Base-by-base conservation (phyloP, 352 stramenopile species). In the Phytophthora tubulina region DNA sequence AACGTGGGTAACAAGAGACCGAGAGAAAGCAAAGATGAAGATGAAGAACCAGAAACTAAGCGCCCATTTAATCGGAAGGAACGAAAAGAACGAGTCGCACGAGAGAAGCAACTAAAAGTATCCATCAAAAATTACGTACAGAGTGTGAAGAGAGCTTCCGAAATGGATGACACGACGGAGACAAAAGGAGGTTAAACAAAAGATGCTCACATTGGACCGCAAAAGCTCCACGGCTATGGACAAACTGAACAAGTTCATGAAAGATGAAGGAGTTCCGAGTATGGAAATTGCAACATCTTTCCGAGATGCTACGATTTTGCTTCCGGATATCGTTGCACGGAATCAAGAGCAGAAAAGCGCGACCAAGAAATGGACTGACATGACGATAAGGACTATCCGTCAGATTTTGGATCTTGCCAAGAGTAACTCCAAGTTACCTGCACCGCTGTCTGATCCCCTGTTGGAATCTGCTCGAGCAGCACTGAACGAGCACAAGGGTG, bases 391-490 rank as follows among this genome's bases (percentile, higher is more conserved):
- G 30, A 50, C 0, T 14, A 9, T 67, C 32, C 11, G n/a, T n/a
- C 51, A 36, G 10, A 50, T 67, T 30, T 10, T 44, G 15, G 36
- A 44, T 1, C 32, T 56, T 32, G 48, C 36, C 3, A 44, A 45
- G 3, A 36, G 9, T 4, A 53, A 41, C 15, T n/a, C 33, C 31
- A 30, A 57, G 9, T 33, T 58, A 2, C 59, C 48, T 31, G 5
- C 36, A 52, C 35, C 48, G 33, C 38, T 67, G 15, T 59, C 46
- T 8, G 46, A 59, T 38, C 48, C 48, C 33, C 48, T 52, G 14
- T 67, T 67, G 31, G 3, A 59, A 33, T 21, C 9, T 42, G 31
- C 36, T 36, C 46, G 42, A 44, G 32, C 41, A 36, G 48, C 38
- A 35, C 38, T 67, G 13, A 49, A 59, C 13, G 35, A 51, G 4